These are phyloP conservation scores for Plectranthus barbatus DNA, from an alignment of 257 asterid genomes.

Conservation along the genomic window DNA sequence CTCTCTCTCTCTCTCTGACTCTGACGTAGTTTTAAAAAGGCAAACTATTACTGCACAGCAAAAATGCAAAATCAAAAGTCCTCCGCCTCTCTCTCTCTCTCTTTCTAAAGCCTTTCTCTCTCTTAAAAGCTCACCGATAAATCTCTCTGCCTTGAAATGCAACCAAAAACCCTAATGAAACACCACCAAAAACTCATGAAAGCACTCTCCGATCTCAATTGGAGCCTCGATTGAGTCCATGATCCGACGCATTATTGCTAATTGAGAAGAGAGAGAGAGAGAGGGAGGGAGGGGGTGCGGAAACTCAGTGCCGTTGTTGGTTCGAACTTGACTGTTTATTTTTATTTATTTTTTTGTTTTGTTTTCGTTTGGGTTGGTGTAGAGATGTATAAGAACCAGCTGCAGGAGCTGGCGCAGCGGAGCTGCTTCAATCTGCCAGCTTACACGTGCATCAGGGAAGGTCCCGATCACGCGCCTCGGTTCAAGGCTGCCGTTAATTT, in stretches of 20 bases:
- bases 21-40: slow-evolving; percentile 20
- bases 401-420: slow-evolving; percentile 91
- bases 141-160: slow-evolving; percentile 27
- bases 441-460: slow-evolving; percentile 66
- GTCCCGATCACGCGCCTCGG: slow-evolving; percentile 96
- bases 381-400: slow-evolving; percentile 79
- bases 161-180: slow-evolving; percentile 32
- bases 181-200: background rate
- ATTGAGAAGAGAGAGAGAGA: background rate
- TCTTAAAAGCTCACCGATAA: slow-evolving; percentile 17
- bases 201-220: slow-evolving; percentile 24
- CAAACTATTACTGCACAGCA: slow-evolving; percentile 27
- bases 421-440: slow-evolving; percentile 90
- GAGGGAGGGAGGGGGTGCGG: background rate
- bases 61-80: slow-evolving; percentile 31
- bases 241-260: slow-evolving; percentile 27
- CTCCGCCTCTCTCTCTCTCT: slow-evolving; percentile 14
- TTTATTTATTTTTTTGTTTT: too few relatives aligned
- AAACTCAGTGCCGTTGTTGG: slow-evolving; percentile 10
- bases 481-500: slow-evolving; percentile 76
- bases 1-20: slow-evolving; percentile 12
- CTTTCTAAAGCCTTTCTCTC: slow-evolving; percentile 16
- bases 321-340: background rate
- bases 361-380: slow-evolving; percentile 6
- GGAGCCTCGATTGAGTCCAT: slow-evolving; percentile 10